phyloP scores from a whole-genome alignment of 495 filamentous ascomycete species.

The Penicillium desertorum region DNA sequence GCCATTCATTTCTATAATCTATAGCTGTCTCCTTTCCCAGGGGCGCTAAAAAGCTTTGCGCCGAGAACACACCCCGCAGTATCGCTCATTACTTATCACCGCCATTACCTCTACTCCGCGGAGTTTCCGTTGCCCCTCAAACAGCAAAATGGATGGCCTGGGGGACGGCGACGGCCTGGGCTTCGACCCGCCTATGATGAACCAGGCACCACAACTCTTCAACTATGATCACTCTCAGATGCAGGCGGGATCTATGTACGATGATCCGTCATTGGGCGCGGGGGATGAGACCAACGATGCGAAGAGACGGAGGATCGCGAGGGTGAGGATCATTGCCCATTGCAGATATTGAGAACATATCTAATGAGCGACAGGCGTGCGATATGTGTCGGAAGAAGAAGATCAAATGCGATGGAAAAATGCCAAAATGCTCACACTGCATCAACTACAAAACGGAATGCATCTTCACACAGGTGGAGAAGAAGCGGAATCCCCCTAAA shows the following conservation, averaged over 20 bases:
- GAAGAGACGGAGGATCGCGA: constrained; percentile 90
- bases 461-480: constrained; percentile 96
- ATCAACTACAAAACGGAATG: constrained; percentile 98
- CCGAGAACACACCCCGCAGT: constrained; percentile 23
- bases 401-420: constrained; percentile 98
- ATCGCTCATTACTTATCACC: constrained; percentile 18
- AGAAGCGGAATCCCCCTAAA: constrained; percentile 97
- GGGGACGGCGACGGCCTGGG: constrained; percentile 45
- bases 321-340: constrained; percentile 52
- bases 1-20: constrained; percentile 20
- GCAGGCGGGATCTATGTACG: constrained; percentile 60
- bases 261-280: constrained; percentile 45
- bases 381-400: constrained; percentile 99
- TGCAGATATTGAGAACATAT: not conserved
- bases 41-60: constrained; percentile 1
- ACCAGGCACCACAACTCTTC: constrained; percentile 71
- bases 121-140: constrained; percentile 19
- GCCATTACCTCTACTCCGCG: constrained; percentile 27
- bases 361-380: constrained; percentile 64
- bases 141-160: constrained; percentile 40
- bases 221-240: constrained; percentile 65
- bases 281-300: constrained; percentile 70
- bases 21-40: constrained; percentile 3
- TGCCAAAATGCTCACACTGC: constrained; percentile 93
- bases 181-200: constrained; percentile 49